These are phyloP conservation scores for Coccomyxa subellipsoidea DNA, from an alignment of 163 green algal genomes.

Conservation along the genomic window DNA sequence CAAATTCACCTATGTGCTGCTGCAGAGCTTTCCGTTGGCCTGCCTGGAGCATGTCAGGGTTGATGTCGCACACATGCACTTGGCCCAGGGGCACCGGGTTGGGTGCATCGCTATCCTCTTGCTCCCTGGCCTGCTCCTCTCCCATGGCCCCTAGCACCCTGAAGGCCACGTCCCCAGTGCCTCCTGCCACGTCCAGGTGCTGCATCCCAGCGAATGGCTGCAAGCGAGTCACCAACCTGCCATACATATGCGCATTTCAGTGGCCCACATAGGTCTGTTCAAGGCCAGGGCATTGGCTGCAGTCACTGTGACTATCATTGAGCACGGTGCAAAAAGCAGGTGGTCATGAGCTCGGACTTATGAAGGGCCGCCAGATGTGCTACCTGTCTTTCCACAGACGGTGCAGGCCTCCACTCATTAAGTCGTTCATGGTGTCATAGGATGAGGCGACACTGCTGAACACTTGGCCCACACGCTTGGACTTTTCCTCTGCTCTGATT, in stretches of 20 bases:
- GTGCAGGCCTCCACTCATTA: constrained; percentile 96
- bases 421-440: constrained; percentile 99
- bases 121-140: constrained; percentile 31
- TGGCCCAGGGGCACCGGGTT: not conserved
- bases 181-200: constrained; percentile 97
- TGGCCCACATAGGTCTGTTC: not conserved
- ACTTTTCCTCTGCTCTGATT: constrained; percentile 72
- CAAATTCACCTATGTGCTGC: not conserved
- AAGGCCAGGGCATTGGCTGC: not conserved
- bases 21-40: constrained; percentile 38
- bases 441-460: constrained; percentile 87
- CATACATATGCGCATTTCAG: not conserved
- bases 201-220: constrained; percentile 77
- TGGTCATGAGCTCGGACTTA: too few species aligned
- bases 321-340: too few species aligned
- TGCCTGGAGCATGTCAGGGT: constrained; percentile 87
- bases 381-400: constrained; percentile 86
- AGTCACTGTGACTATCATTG: too few species aligned
- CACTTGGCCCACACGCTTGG: constrained; percentile 78
- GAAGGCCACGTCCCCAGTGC: constrained; percentile 95
- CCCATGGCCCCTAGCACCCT: constrained; percentile 56
- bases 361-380: too few species aligned
- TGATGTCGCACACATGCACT: constrained; percentile 97
- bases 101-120: not conserved
- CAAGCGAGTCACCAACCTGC: constrained; percentile 77